These are phyloP conservation scores for Fusarium odoratissimum DNA, from an alignment of 2,329 filamentous ascomycete species.

Conservation along the genomic window DNA sequence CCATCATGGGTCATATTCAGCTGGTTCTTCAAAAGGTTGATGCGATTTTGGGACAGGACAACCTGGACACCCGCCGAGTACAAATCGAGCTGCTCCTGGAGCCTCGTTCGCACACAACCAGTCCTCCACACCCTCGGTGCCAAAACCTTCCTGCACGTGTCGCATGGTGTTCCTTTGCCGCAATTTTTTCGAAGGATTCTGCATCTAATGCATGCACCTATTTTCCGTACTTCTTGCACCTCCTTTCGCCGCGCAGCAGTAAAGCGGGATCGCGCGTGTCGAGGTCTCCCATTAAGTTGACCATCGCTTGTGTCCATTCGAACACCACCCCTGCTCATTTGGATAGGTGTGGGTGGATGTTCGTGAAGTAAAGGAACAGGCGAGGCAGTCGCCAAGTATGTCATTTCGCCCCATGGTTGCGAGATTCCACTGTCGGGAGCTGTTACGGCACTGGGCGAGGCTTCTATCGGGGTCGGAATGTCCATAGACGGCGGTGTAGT, in stretches of 20 bases:
- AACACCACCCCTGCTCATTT: slow-evolving; percentile 60
- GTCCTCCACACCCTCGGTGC: slow-evolving; percentile 73
- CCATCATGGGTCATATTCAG: slow-evolving; percentile 62
- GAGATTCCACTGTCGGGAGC: slow-evolving; percentile 41
- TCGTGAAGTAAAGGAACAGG: slow-evolving; percentile 49
- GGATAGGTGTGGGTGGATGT: slow-evolving; percentile 48
- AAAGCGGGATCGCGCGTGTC: slow-evolving; percentile 68
- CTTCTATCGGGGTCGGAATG: slow-evolving; percentile 36
- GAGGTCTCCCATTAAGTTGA: slow-evolving; percentile 59
- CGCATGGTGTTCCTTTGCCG: slow-evolving; percentile 71
- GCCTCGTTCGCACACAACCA: slow-evolving; percentile 70
- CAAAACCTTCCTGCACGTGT: slow-evolving; percentile 72
- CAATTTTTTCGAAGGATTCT: slow-evolving; percentile 75
- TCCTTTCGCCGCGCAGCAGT: slow-evolving; percentile 69
- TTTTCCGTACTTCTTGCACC: slow-evolving; percentile 72
- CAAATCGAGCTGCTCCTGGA: slow-evolving; percentile 71
- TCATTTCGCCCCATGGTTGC: slow-evolving; percentile 67
- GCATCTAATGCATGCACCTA: slow-evolving; percentile 74
- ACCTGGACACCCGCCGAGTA: slow-evolving; percentile 74
- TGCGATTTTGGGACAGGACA: slow-evolving; percentile 69
- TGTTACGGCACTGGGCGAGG: slow-evolving; percentile 37
- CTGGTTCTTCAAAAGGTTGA: slow-evolving; percentile 65
- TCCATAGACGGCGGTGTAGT: slow-evolving; percentile 47
- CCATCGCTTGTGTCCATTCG: slow-evolving; percentile 62
- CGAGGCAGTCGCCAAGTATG: slow-evolving; percentile 56